Conservation (phyloP, 2,329 filamentous ascomycete genomes). For the Fusarium udum region DNA sequence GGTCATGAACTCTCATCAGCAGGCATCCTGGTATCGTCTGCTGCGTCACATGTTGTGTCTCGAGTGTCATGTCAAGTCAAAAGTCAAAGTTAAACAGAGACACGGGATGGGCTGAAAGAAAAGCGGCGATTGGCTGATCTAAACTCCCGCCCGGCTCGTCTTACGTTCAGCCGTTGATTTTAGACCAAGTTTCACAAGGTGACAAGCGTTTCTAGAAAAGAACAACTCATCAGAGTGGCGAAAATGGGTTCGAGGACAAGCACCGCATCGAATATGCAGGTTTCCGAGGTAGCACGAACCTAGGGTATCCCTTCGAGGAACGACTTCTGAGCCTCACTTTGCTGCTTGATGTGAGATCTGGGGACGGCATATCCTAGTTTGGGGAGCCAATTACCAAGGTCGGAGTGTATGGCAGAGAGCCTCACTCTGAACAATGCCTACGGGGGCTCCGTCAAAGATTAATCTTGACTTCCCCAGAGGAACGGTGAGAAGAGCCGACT, state of each 20-base stretch:
- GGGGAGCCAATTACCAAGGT: constrained; percentile 1
- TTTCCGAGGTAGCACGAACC: constrained; percentile 8
- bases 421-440: constrained; percentile 9
- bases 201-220: constrained; percentile 24
- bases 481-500: background rate
- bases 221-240: constrained; percentile 33
- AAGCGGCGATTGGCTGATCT: constrained; percentile 15
- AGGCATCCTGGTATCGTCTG: background rate
- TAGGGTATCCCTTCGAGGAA: constrained; percentile 3
- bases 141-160: constrained; percentile 14
- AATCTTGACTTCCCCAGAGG: background rate
- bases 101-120: background rate
- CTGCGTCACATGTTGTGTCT: constrained; percentile 30
- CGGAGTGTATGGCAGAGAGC: background rate
- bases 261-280: constrained; percentile 16
- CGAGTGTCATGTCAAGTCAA: background rate
- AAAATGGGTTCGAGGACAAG: constrained; percentile 7
- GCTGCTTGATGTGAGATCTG: constrained; percentile 2
- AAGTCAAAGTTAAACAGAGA: background rate
- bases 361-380: background rate
- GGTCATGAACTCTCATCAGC: constrained; percentile 32
- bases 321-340: constrained; percentile 11
- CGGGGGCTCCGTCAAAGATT: background rate
- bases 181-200: constrained; percentile 8
- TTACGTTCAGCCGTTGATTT: background rate